A percentile compares a stretch with the other conserved stretches of the same genome.
Evolutionary conservation across 208 protist genomes (phyloP).

Genomic region (Trypanosoma melophagium): DNA sequence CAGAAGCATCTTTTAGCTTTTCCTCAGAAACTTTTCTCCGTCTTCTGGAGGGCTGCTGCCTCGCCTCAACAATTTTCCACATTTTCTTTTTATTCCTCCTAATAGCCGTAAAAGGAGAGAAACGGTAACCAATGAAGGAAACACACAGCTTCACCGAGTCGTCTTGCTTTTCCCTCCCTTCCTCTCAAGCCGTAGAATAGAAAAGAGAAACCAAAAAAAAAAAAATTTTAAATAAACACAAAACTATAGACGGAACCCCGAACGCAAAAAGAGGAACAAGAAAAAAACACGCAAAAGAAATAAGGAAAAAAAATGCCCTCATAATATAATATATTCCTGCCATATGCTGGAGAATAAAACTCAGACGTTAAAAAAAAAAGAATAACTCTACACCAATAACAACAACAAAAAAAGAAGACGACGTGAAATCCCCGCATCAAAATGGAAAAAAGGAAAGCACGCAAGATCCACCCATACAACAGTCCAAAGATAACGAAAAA

Average conservation of each 20-base stretch:
- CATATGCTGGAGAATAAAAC: no score
- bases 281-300: background rate
- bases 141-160: background rate
- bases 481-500: no score
- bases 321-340: no score
- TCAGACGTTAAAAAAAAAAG: no score
- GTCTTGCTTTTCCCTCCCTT: background rate
- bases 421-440: no score
- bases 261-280: background rate
- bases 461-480: no score
- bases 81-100: background rate
- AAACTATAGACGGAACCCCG: background rate
- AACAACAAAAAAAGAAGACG: no score
- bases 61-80: conserved; percentile 31
- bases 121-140: background rate
- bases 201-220: conserved; percentile 5
- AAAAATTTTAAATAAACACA: conserved; percentile 3
- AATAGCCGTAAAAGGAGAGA: background rate
- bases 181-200: background rate
- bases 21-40: background rate
- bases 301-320: background rate
- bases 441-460: no score
- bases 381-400: no score
- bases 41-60: conserved; percentile 22
- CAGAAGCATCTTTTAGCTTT: no score